A percentile compares a stretch with the other conserved stretches of the same genome.
phyloP scores from a whole-genome alignment of 345 rosid species.

The Jatropha curcas region DNA sequence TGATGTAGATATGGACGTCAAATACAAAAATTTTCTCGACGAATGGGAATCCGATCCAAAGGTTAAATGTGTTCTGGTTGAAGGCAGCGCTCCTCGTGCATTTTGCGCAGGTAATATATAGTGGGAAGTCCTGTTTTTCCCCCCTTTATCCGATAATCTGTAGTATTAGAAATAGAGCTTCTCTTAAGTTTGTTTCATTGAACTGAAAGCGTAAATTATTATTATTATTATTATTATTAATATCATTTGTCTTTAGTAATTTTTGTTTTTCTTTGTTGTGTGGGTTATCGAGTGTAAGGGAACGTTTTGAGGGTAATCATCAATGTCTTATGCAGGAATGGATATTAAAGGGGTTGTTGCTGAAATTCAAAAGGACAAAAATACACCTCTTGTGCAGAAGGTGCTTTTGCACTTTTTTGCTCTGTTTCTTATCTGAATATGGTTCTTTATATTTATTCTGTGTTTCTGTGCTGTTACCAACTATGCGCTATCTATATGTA shows the following conservation, averaged over 20 bases:
- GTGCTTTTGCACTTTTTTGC: conserved; percentile 41
- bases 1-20: conserved; percentile 74
- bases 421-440: conserved; percentile 7
- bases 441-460: conserved; percentile 3
- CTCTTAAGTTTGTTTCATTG: background rate
- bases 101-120: conserved; percentile 69
- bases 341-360: conserved; percentile 89
- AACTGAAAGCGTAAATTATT: background rate
- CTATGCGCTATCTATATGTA: background rate
- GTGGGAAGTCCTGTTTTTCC: no score
- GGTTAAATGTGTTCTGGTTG: conserved; percentile 77
- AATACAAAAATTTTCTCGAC: conserved; percentile 69
- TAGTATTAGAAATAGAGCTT: no score
- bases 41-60: conserved; percentile 82
- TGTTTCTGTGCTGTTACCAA: background rate
- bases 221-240: no score
- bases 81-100: conserved; percentile 79
- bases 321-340: conserved; percentile 69
- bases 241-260: no score
- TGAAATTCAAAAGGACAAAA: conserved; percentile 68
- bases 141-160: no score
- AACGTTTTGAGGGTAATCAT: conserved; percentile 42
- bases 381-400: conserved; percentile 78
- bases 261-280: background rate
- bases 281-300: conserved; percentile 23